These are phyloP conservation scores for Candida lessepsii DNA, from an alignment of 805 yeast species.

Conservation along the genomic window DNA sequence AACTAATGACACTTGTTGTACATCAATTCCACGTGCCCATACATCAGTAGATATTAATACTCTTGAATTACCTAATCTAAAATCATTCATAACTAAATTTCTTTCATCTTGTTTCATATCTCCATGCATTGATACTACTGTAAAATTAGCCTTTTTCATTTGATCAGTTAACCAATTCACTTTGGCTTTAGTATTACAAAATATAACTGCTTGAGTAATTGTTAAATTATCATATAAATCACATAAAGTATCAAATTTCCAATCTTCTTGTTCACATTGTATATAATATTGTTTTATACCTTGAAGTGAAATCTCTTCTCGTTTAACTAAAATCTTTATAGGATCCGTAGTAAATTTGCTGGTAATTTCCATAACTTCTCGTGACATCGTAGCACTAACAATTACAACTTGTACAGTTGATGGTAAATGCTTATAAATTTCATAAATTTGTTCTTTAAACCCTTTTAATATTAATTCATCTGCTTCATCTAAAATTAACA, in stretches of 20 bases:
- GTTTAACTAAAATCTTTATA: conserved; percentile 87
- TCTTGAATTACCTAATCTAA: conserved; percentile 90
- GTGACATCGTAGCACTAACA: conserved; percentile 91
- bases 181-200: conserved; percentile 95
- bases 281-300: conserved; percentile 93
- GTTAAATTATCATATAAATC: conserved; percentile 94
- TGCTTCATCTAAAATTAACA: conserved; percentile 93
- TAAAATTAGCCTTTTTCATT: conserved; percentile 77
- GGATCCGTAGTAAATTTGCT: conserved; percentile 91
- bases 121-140: conserved; percentile 95
- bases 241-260: conserved; percentile 91
- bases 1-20: conserved; percentile 94
- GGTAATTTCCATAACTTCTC: conserved; percentile 88
- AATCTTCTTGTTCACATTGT: conserved; percentile 87
- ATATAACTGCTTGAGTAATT: conserved; percentile 95
- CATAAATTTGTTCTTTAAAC: conserved; percentile 93
- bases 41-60: conserved; percentile 95
- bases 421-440: conserved; percentile 82
- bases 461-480: conserved; percentile 93
- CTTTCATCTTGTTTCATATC: conserved; percentile 95
- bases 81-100: conserved; percentile 92
- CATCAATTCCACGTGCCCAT: conserved; percentile 98
- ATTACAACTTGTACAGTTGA: conserved; percentile 87
- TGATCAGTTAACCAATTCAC: conserved; percentile 87
- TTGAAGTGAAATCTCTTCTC: conserved; percentile 90